Evolutionary conservation across 2,329 filamentous ascomycete genomes (phyloP), one percentile per base, ranked within the genome.

Genomic region (Monilinia laxa): DNA sequence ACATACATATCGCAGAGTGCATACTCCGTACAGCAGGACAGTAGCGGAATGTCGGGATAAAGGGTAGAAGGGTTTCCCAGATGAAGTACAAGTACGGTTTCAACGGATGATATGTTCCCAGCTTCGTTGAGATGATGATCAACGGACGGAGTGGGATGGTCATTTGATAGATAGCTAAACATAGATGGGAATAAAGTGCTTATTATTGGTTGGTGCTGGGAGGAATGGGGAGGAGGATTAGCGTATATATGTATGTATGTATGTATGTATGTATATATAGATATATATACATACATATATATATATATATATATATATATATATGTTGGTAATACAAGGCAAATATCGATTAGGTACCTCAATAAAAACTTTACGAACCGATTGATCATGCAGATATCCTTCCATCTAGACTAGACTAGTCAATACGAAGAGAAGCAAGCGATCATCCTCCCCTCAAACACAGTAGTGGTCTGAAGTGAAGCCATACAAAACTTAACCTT

Each of bases 21-120:
- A 23, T n/a, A n/a, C 11, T 3, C 1, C 10, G 11, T 40, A 14
- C 38, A 14, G 38, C 11, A 40, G 1, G 38, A 14, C 12, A 4
- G 42, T 23, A 23, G 45, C 57, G 57, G 57, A 35, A 35, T 23
- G 14, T 60, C 42, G 57, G 57, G 42, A 49, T n/a, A 59, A 38
- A 59, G 57, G 55, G 38, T 35, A 59, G 57, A 47, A 16, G 42
- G n/a, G 20, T 12, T 18, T 42, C 40, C 40, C 40, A n/a, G 57
- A 20, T 58, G 56, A 42, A 14, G 49, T 23, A 23, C 20, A 51
- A 49, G 45, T 6, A 49, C 18, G 25, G 42, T 25, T 59, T 31
- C 42, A 23, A 59, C 42, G 42, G 57, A 59, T 49, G n/a, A 54
- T 54, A 54, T n/a, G 3, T 20, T 31, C 18, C 7, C 42, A 49